Conservation (phyloP, 2,329 filamentous ascomycete genomes). For the Xylaria sp. region DNA sequence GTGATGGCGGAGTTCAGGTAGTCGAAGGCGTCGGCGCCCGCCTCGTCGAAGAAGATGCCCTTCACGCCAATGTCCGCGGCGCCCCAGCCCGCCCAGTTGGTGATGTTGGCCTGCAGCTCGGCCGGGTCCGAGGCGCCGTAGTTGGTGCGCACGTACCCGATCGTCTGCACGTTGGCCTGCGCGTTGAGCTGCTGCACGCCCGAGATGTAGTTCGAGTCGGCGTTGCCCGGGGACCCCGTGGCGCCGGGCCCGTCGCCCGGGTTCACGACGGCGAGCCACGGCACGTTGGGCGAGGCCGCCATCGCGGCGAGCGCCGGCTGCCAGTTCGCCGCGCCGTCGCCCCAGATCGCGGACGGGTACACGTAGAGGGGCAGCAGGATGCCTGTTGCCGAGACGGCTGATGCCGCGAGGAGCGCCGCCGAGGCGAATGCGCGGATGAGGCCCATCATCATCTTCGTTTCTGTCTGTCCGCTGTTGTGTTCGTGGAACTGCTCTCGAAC, state of each 20-base stretch:
- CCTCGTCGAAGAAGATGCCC: constrained; percentile 56
- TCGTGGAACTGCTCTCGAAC: neutral
- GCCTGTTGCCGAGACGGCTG: constrained; percentile 28
- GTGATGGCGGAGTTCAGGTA: constrained; percentile 25
- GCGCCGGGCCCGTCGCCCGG: constrained; percentile 49
- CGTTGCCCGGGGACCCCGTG: constrained; percentile 42
- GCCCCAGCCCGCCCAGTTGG: constrained; percentile 53
- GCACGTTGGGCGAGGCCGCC: neutral
- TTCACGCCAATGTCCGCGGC: constrained; percentile 45
- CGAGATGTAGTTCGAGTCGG: constrained; percentile 49
- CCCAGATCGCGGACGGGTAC: constrained; percentile 22
- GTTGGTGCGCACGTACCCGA: constrained; percentile 56
- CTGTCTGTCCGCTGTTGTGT: neutral
- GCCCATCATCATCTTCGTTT: constrained; percentile 4
- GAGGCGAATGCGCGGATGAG: constrained; percentile 2
- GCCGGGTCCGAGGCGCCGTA: constrained; percentile 49
- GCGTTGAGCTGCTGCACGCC: constrained; percentile 52
- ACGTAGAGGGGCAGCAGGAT: constrained; percentile 33
- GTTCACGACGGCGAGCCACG: constrained; percentile 45
- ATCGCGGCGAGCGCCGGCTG: constrained; percentile 28
- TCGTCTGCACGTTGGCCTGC: constrained; percentile 51
- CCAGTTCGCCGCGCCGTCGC: constrained; percentile 32
- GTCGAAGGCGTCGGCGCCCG: constrained; percentile 43
- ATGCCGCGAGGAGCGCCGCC: constrained; percentile 20
- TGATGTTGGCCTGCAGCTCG: constrained; percentile 51